These are phyloP conservation scores for Acacia melanoxylon DNA, from an alignment of 306 rosid genomes.

Conservation along the genomic window DNA sequence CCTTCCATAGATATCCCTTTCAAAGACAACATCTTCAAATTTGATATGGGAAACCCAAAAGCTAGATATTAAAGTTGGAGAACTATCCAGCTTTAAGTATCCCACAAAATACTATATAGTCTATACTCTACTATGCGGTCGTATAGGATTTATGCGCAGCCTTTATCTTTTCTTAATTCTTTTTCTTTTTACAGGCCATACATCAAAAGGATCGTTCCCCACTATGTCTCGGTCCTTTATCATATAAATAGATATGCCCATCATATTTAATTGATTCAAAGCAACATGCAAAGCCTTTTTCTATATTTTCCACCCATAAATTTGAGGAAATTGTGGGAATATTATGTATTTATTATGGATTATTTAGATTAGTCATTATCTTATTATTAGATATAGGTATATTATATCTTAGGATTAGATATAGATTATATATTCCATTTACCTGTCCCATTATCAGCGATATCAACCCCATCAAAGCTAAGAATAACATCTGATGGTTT, in stretches of 20 bases:
- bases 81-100: not conserved
- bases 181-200: not conserved
- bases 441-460: constrained; percentile 99
- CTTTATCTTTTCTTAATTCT: not conserved
- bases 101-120: not conserved
- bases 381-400: no score
- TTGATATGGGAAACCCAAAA: not conserved
- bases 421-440: constrained; percentile 15
- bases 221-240: not conserved
- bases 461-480: constrained; percentile 84
- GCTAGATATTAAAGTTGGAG: not conserved
- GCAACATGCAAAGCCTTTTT: not conserved
- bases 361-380: no score
- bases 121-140: not conserved
- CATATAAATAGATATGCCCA: not conserved
- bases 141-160: not conserved
- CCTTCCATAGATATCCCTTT: not conserved
- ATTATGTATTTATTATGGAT: no score
- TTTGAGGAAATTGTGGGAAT: not conserved
- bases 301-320: not conserved
- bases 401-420: not conserved
- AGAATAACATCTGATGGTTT: constrained; percentile 94
- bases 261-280: not conserved
- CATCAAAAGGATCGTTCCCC: not conserved
- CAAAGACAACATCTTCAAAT: not conserved